phyloP scores from a whole-genome alignment of 345 rosid genomes.

The Rhodomyrtus tomentosa region DNA sequence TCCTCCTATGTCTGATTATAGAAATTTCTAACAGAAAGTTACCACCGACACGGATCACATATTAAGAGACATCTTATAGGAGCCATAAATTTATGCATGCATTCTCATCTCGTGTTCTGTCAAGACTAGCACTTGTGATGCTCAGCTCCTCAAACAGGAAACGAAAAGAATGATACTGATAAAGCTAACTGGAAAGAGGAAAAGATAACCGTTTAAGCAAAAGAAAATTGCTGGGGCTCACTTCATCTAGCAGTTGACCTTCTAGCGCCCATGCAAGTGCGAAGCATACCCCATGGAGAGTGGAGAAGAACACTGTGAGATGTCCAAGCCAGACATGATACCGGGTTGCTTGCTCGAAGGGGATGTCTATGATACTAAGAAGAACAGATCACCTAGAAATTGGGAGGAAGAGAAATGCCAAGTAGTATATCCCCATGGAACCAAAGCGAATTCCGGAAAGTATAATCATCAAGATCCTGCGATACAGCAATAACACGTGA shows the following conservation, averaged over 20 bases:
- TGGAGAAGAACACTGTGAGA: conserved; percentile 45
- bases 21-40: background rate
- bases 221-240: conserved; percentile 15
- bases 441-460: conserved; percentile 51
- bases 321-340: conserved; percentile 93
- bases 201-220: background rate
- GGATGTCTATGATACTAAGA: conserved; percentile 68
- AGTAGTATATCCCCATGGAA: conserved; percentile 51
- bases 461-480: conserved; percentile 25
- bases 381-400: conserved; percentile 79
- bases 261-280: conserved; percentile 41
- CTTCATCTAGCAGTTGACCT: conserved; percentile 47
- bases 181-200: background rate
- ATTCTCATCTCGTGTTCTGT: background rate
- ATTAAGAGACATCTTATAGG: background rate
- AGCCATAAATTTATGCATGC: background rate
- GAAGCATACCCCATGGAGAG: conserved; percentile 70
- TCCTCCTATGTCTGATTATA: background rate
- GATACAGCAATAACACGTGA: too few relatives aligned
- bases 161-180: background rate
- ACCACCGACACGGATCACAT: background rate
- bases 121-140: background rate
- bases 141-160: background rate
- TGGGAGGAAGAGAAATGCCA: conserved; percentile 74
- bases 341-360: conserved; percentile 79